Conservation (phyloP, 176 grass and related monocot species). For the Microstegium vimineum region DNA sequence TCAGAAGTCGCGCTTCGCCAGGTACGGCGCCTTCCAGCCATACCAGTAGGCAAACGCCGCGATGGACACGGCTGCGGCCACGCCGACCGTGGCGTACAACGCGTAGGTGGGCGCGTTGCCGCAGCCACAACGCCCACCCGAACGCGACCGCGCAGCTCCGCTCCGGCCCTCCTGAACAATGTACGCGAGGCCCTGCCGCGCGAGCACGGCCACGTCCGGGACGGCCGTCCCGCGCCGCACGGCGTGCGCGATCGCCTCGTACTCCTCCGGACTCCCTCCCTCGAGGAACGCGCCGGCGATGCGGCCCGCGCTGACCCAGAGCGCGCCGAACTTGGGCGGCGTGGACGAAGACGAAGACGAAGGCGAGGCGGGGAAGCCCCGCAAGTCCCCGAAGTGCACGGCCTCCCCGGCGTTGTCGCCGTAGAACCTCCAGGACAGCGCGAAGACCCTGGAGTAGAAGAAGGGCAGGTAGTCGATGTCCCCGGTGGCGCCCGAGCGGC, state of each 20-base stretch:
- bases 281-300: conserved; percentile 69
- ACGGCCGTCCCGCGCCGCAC: conserved; percentile 31
- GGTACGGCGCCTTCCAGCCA: conserved; percentile 30
- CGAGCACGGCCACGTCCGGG: conserved; percentile 41
- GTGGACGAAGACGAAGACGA: background rate
- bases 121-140: background rate
- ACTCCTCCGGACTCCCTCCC: conserved; percentile 55
- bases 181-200: conserved; percentile 50
- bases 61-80: conserved; percentile 50
- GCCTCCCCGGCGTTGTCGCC: conserved; percentile 65
- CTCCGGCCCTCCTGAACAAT: conserved; percentile 30
- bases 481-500: conserved; percentile 19
- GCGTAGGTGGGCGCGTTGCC: conserved; percentile 7
- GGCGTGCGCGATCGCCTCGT: conserved; percentile 49
- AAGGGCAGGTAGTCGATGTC: conserved; percentile 74
- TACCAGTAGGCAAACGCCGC: conserved; percentile 65
- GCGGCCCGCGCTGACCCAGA: conserved; percentile 44
- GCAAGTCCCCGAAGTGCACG: conserved; percentile 55
- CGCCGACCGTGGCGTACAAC: conserved; percentile 45
- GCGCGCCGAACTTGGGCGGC: conserved; percentile 50
- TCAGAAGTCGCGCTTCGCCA: conserved; percentile 21
- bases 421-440: conserved; percentile 87
- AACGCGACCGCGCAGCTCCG: background rate
- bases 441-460: conserved; percentile 89
- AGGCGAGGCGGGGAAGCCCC: conserved; percentile 13